These are phyloP conservation scores for Leccinum variicolor DNA, from an alignment of 768 basidiomycete genomes.

Conservation along the genomic window DNA sequence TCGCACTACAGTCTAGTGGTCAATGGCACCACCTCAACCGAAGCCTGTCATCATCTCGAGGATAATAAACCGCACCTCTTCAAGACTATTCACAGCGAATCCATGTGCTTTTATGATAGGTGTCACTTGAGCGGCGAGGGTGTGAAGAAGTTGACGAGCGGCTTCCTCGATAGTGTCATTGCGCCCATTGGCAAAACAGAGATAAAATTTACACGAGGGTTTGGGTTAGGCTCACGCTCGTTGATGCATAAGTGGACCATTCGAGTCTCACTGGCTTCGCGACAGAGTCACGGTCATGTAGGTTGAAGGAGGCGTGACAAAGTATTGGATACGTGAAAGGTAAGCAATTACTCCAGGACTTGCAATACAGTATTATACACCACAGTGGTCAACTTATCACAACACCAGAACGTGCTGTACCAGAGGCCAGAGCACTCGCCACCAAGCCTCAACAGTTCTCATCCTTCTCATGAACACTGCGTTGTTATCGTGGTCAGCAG, in stretches of 20 bases:
- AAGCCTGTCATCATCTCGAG: neutral
- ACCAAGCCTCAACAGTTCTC: constrained; percentile 57
- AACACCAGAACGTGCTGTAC: constrained; percentile 22
- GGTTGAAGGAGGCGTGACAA: neutral
- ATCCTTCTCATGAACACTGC: no score
- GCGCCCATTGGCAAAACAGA: constrained; percentile 46
- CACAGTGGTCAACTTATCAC: constrained; percentile 14
- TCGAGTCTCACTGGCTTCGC: neutral
- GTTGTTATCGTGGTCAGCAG: no score
- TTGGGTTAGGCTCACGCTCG: constrained; percentile 67
- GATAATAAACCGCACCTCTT: constrained; percentile 57
- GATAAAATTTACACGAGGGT: constrained; percentile 76
- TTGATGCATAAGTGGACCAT: constrained; percentile 77
- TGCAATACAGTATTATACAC: neutral
- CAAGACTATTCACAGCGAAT: constrained; percentile 71
- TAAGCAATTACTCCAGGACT: neutral
- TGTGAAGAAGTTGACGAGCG: constrained; percentile 68
- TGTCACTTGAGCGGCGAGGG: constrained; percentile 78
- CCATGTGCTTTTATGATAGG: constrained; percentile 82
- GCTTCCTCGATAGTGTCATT: constrained; percentile 51
- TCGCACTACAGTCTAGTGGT: constrained; percentile 55
- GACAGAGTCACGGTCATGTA: neutral
- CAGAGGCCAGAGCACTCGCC: constrained; percentile 43
- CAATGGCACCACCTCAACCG: neutral
- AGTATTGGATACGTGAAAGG: neutral